Conservation (phyloP, 2,329 filamentous ascomycete species). For the Penicillium sp. region DNA sequence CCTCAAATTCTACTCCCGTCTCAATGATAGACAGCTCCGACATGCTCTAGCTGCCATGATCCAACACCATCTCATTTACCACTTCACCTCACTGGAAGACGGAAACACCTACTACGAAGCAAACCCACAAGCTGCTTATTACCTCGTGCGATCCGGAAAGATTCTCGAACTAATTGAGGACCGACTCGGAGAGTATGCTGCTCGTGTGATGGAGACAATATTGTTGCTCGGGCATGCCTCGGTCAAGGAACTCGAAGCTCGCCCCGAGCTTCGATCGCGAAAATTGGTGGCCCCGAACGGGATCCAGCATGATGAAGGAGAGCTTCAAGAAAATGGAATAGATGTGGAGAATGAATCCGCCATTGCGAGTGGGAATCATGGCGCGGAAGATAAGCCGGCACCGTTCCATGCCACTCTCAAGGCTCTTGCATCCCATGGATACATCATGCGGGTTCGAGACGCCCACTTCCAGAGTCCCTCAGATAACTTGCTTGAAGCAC, state of each 20-base stretch:
- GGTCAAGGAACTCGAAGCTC: slow-evolving; percentile 43
- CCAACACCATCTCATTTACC: slow-evolving; percentile 80
- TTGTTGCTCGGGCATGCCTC: slow-evolving; percentile 71
- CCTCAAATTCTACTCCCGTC: slow-evolving; percentile 66
- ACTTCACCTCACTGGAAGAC: slow-evolving; percentile 61
- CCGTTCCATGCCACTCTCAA: slow-evolving; percentile 39
- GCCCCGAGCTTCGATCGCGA: slow-evolving; percentile 33
- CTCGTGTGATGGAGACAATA: slow-evolving; percentile 68
- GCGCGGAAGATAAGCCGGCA: slow-evolving; percentile 17
- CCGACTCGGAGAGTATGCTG: slow-evolving; percentile 69
- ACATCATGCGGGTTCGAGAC: slow-evolving; percentile 39
- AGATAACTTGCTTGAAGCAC: slow-evolving; percentile 39
- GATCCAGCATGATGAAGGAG: slow-evolving; percentile 20
- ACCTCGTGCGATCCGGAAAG: slow-evolving; percentile 73
- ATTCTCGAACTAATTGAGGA: slow-evolving; percentile 70
- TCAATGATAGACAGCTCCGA: slow-evolving; percentile 70
- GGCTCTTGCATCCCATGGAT: slow-evolving; percentile 40
- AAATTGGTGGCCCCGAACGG: slow-evolving; percentile 23
- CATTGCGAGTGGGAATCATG: slow-evolving; percentile 23
- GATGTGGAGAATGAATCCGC: slow-evolving; percentile 41
- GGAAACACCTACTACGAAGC: slow-evolving; percentile 74
- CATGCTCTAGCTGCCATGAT: slow-evolving; percentile 79
- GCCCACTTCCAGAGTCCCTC: slow-evolving; percentile 40
- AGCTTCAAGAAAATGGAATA: slow-evolving; percentile 14
- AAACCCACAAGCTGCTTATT: slow-evolving; percentile 74